These are phyloP conservation scores for Hygrophoropsis aurantiaca DNA, from an alignment of 768 basidiomycete genomes.

Conservation along the genomic window DNA sequence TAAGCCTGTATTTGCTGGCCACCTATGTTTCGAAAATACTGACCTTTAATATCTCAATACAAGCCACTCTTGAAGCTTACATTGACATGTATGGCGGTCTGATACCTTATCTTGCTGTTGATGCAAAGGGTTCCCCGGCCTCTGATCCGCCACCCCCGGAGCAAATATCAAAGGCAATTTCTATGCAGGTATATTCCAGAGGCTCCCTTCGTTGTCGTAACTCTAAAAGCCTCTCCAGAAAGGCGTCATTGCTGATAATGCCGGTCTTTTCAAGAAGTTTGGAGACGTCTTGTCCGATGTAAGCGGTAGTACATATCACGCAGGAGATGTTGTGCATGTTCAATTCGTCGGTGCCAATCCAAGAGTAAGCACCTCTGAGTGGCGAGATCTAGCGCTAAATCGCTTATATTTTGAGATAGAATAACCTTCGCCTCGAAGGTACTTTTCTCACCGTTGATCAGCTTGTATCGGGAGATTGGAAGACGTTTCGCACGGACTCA, in stretches of 20 bases:
- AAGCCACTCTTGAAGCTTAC: constrained; percentile 78
- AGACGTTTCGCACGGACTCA: constrained; percentile 65
- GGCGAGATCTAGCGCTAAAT: not conserved
- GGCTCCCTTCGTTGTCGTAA: not conserved
- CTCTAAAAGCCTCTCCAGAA: constrained; percentile 35
- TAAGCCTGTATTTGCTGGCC: constrained; percentile 36
- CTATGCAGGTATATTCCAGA: constrained; percentile 60
- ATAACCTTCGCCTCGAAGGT: constrained; percentile 71
- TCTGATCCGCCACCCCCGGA: constrained; percentile 67
- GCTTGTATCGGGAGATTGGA: constrained; percentile 50
- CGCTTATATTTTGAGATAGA: constrained; percentile 38
- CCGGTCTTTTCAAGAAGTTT: constrained; percentile 57
- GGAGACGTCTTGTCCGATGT: constrained; percentile 64
- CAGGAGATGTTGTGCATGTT: constrained; percentile 58
- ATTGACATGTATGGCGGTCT: constrained; percentile 73
- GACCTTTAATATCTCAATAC: not conserved
- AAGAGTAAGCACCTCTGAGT: constrained; percentile 44
- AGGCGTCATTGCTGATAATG: constrained; percentile 60
- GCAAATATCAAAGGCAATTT: constrained; percentile 64
- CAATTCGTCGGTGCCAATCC: constrained; percentile 79
- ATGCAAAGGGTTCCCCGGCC: constrained; percentile 43
- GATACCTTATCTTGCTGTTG: constrained; percentile 59
- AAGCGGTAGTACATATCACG: constrained; percentile 44
- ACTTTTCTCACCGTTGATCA: constrained; percentile 73
- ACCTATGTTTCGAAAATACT: too few relatives aligned